Evolutionary conservation across 139 green algal species (phyloP).

Genomic region (Ettlia oleoabundans): DNA sequence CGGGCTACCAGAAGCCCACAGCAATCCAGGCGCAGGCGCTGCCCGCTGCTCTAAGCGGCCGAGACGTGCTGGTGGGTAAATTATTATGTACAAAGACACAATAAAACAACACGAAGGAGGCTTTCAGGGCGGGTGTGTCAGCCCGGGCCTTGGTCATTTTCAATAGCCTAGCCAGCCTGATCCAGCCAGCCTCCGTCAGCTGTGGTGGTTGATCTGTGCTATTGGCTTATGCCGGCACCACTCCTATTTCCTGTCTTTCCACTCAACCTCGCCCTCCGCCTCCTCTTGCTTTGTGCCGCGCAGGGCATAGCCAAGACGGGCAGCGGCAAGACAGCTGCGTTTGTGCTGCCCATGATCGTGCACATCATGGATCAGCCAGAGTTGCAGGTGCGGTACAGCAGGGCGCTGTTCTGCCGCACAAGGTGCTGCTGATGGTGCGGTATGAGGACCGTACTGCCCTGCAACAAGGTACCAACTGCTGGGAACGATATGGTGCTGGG

Average conservation of each 20-base stretch:
- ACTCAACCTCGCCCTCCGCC: neutral
- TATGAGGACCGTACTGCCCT: no score
- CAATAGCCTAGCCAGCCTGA: neutral
- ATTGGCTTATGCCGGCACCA: neutral
- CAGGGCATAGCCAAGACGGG: constrained; percentile 89
- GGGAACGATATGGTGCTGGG: no score
- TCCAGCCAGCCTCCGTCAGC: no score
- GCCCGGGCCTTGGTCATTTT: neutral
- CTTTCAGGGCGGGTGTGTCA: no score
- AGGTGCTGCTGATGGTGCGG: no score
- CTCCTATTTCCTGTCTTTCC: neutral
- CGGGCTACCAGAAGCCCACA: constrained; percentile 75
- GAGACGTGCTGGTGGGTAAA: constrained; percentile 77
- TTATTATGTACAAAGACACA: no score
- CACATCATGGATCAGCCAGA: constrained; percentile 80
- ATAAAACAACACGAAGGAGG: no score
- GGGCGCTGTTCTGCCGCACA: neutral
- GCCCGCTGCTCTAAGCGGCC: constrained; percentile 73
- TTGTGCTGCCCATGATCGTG: constrained; percentile 86
- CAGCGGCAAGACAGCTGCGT: constrained; percentile 89
- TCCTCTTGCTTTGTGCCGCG: neutral
- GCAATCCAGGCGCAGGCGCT: constrained; percentile 85
- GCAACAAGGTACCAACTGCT: no score
- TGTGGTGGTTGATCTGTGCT: neutral
- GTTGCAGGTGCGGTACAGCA: constrained; percentile 40